Conservation (phyloP, 768 basidiomycete genomes). For the Psilocybe cyanescens region DNA sequence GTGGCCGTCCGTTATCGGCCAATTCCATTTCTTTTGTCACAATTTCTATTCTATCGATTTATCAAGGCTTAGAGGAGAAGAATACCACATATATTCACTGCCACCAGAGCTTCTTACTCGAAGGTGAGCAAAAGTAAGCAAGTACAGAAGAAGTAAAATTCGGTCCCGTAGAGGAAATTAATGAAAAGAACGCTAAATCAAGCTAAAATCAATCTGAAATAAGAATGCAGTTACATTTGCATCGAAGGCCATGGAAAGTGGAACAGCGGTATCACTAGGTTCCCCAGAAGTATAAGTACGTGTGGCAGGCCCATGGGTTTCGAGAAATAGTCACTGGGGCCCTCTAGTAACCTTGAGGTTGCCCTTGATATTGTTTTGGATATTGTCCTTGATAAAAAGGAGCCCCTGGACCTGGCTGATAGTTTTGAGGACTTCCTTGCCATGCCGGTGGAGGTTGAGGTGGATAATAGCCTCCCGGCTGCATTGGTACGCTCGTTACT, state of each 20-base stretch:
- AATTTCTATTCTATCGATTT: background rate
- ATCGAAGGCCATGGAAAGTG: too few species aligned
- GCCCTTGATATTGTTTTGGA: conserved; percentile 7
- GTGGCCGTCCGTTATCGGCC: conserved; percentile 29
- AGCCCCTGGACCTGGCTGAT: conserved; percentile 5
- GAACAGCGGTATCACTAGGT: too few species aligned
- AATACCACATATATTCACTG: background rate
- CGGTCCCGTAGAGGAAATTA: background rate
- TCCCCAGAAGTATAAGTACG: too few species aligned
- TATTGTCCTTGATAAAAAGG: conserved; percentile 4
- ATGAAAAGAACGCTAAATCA: background rate
- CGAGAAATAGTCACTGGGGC: background rate
- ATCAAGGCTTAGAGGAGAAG: background rate
- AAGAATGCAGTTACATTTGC: background rate
- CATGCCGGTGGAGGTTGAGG: conserved; percentile 20
- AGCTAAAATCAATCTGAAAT: background rate
- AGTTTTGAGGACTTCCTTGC: conserved; percentile 16
- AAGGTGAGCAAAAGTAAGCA: too few species aligned
- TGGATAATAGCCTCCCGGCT: conserved; percentile 24
- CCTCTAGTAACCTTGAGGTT: background rate
- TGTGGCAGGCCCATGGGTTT: too few species aligned
- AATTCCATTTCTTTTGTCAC: conserved; percentile 10
- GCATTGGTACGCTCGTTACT: conserved; percentile 15
- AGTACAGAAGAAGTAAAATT: too few species aligned
- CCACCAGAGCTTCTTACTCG: too few species aligned